A percentile compares a stretch with the other conserved stretches of the same genome.
Evolutionary conservation across 192 early-diverging fungal genomes (phyloP).

Genomic region (Mortierella alpina): DNA sequence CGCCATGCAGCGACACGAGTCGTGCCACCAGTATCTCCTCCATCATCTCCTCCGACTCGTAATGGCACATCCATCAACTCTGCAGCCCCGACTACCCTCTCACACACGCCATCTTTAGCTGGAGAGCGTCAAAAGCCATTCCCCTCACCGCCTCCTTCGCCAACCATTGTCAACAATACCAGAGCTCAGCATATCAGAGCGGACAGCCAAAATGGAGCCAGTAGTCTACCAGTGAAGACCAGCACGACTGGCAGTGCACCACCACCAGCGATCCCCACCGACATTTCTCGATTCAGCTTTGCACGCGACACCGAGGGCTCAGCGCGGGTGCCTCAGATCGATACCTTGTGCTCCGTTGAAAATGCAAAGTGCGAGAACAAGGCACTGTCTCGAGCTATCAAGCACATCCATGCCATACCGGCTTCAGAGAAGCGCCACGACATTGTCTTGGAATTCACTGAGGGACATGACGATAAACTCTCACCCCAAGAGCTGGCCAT

Average conservation of each 20-base stretch:
- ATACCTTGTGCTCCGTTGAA: background rate
- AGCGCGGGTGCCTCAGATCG: background rate
- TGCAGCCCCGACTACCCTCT: background rate
- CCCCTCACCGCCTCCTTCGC: constrained; percentile 39
- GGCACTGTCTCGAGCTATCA: background rate
- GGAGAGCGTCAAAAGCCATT: constrained; percentile 1
- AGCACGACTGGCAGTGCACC: background rate
- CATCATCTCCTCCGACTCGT: constrained; percentile 18
- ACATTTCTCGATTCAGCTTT: constrained; percentile 17
- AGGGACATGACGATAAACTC: background rate
- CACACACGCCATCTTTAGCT: background rate
- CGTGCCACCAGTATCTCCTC: constrained; percentile 3
- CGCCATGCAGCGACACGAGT: too few species aligned
- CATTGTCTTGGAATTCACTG: constrained; percentile 9
- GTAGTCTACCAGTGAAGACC: too few species aligned
- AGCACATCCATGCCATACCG: background rate
- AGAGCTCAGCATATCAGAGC: background rate
- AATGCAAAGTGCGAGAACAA: too few species aligned
- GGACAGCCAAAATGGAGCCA: background rate
- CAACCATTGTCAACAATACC: background rate
- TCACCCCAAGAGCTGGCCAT: background rate
- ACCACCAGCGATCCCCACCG: constrained; percentile 1
- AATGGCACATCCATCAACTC: background rate
- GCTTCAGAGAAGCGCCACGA: constrained; percentile 1
- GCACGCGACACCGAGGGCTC: background rate